Base-by-base conservation (phyloP, 768 basidiomycete genomes). In the Suillus americanus region DNA sequence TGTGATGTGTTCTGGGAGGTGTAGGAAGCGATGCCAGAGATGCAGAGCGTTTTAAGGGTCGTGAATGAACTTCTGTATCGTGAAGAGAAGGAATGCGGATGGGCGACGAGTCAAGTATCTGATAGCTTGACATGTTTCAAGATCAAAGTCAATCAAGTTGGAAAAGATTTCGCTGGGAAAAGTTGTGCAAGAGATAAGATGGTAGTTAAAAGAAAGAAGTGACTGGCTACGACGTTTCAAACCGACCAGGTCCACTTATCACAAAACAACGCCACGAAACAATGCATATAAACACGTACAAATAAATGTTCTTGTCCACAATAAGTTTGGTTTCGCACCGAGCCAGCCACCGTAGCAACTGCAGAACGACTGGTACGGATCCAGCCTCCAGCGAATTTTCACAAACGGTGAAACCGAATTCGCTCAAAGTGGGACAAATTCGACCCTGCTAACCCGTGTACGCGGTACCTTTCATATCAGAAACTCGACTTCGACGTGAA, bases 11-110 rank as follows among this genome's bases (percentile, higher is more conserved):
- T 35, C 85, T 77, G 0, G 89, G 89, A 25, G 89, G 89, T 0
- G 89, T 90, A 43, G 87, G 88, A 28, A 90, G 79, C 5, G 87
- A 87, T 37, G 83, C 85, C 48, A 81, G 80, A 20, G 89, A 90
- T 30, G 87, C 85, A 20, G 86, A 86, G 25, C 88, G 86, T 74
- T 89, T 89, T 56, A 88, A 77, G 18, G 80, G 77, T 46, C 78
- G 80, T 45, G 69, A 59, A 1, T 51, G 65, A 20, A 65, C 60
- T 46, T 64, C 65, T 48, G 62, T 59, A 61, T 66, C 61, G 66
- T 62, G 71, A 62, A 62, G 4, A 51, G 65, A 53, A 25, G 67
- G 68, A 20, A 62, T 57, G 40, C 48, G 66, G 45, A 68, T 56
- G 35, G 68, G 69, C 3, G 77, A 78, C 45, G 77, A 77, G 66